A percentile compares a stretch with the other conserved stretches of the same genome.
phyloP scores from a whole-genome alignment of 1,284 basidiomycete species.

The Trichosporon sp. region DNA sequence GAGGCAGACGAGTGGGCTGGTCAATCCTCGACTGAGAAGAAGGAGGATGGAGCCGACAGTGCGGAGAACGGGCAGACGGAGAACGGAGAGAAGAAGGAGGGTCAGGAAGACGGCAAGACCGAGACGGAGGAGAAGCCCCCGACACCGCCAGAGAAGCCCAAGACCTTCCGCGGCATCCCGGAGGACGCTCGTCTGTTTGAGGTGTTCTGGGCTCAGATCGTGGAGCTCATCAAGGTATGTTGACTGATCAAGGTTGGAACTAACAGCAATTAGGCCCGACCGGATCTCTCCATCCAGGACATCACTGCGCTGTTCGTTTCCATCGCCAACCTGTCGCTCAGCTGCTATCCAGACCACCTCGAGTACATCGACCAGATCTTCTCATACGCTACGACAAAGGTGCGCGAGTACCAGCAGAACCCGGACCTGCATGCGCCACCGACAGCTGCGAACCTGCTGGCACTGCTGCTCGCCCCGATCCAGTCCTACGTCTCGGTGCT shows the following conservation, averaged over 20 bases:
- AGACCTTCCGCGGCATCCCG: conserved; percentile 78
- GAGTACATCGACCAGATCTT: conserved; percentile 94
- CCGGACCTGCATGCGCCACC: conserved; percentile 79
- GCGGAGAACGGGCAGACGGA: conserved; percentile 17
- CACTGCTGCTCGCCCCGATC: conserved; percentile 82
- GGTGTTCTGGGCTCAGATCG: conserved; percentile 97
- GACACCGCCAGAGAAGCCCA: conserved; percentile 45
- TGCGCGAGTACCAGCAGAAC: conserved; percentile 73
- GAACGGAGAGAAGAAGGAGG: conserved; percentile 10
- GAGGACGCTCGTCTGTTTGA: conserved; percentile 89
- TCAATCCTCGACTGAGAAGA: conserved; percentile 13
- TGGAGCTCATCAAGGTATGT: conserved; percentile 82
- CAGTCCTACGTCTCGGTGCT: conserved; percentile 90
- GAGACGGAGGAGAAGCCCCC: conserved; percentile 21
- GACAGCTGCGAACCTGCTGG: conserved; percentile 80
- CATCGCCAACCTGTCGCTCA: conserved; percentile 82
- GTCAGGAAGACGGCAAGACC: conserved; percentile 12
- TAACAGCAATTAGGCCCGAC: conserved; percentile 62
- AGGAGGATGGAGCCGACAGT: conserved; percentile 14
- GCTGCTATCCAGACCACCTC: conserved; percentile 88
- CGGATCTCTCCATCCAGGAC: conserved; percentile 90
- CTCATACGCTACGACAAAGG: conserved; percentile 76
- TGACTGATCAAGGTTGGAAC: conserved; percentile 4
- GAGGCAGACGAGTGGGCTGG: conserved; percentile 38
- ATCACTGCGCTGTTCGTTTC: conserved; percentile 90